Percentiles rank a stretch among this genome's conserved stretches.
phyloP scores from a whole-genome alignment of 2,329 filamentous ascomycete species.

The Penicillium fuscoglaucum region DNA sequence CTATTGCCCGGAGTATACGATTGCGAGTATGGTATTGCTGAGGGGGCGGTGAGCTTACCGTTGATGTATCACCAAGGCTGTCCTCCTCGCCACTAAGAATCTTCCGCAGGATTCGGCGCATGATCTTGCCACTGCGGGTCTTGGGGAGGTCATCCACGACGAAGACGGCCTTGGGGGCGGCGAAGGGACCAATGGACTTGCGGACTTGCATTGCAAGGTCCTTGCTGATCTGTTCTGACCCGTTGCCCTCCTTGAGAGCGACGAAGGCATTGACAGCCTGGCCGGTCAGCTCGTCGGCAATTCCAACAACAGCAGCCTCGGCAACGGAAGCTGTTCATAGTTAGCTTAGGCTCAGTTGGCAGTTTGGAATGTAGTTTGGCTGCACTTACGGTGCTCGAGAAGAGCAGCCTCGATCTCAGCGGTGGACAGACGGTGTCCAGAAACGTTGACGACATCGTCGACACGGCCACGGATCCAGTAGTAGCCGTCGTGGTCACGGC shows the following conservation, averaged over 20 bases:
- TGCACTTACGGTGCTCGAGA: conserved; percentile 72
- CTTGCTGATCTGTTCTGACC: conserved; percentile 79
- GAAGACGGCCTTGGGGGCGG: conserved; percentile 89
- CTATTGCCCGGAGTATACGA: background rate
- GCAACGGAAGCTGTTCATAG: conserved; percentile 58
- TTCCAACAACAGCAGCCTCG: conserved; percentile 92
- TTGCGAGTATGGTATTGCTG: background rate
- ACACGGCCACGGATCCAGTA: conserved; percentile 99
- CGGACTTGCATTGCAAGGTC: conserved; percentile 92
- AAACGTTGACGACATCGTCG: conserved; percentile 98
- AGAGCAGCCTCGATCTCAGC: conserved; percentile 97
- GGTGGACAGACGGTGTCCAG: conserved; percentile 91
- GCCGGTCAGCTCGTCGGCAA: conserved; percentile 89
- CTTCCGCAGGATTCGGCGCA: conserved; percentile 95
- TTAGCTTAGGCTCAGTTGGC: conserved; percentile 18
- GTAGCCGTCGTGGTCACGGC: conserved; percentile 95
- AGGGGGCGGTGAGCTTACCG: conserved; percentile 58
- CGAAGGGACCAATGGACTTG: conserved; percentile 96
- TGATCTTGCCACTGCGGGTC: conserved; percentile 97
- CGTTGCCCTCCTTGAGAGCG: conserved; percentile 80
- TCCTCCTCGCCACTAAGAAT: conserved; percentile 96
- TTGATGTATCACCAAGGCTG: conserved; percentile 88
- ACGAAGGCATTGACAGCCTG: conserved; percentile 98
- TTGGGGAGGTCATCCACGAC: conserved; percentile 93
- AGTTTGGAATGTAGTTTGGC: background rate